A percentile compares a stretch with the other conserved stretches of the same genome.
Evolutionary conservation across 805 yeast genomes (phyloP).

Genomic region (Ogataea naganishii): DNA sequence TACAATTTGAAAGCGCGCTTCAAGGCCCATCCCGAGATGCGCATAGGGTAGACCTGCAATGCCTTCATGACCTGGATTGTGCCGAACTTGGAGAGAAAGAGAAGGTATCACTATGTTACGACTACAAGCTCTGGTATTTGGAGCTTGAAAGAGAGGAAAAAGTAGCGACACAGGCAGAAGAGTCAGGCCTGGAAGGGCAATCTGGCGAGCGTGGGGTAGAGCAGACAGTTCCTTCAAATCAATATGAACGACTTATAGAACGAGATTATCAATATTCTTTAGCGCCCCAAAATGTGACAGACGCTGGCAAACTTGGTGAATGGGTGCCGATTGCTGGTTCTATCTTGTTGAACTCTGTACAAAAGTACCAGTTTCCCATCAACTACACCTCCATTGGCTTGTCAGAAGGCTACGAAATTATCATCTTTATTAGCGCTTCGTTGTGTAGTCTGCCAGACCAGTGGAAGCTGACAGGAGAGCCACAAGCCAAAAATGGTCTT

Average conservation of each 20-base stretch:
- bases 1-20: background rate
- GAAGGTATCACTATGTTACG: background rate
- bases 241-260: background rate
- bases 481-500: constrained; percentile 13
- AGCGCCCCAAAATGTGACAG: background rate
- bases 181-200: too few species aligned
- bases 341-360: background rate
- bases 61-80: background rate
- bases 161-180: too few species aligned
- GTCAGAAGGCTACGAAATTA: constrained; percentile 35
- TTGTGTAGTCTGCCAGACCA: constrained; percentile 29
- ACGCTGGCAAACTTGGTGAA: constrained; percentile 1
- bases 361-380: constrained; percentile 30
- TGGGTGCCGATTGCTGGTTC: constrained; percentile 1
- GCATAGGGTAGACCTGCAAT: background rate
- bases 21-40: background rate
- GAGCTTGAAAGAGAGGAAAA: background rate
- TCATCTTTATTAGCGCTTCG: constrained; percentile 44
- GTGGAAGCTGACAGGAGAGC: constrained; percentile 6
- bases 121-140: background rate
- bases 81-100: background rate
- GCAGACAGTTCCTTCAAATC: background rate
- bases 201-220: too few species aligned
- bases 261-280: background rate
- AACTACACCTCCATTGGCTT: constrained; percentile 33